Conservation (phyloP, 768 basidiomycete genomes). For the Leccinum obscurum region DNA sequence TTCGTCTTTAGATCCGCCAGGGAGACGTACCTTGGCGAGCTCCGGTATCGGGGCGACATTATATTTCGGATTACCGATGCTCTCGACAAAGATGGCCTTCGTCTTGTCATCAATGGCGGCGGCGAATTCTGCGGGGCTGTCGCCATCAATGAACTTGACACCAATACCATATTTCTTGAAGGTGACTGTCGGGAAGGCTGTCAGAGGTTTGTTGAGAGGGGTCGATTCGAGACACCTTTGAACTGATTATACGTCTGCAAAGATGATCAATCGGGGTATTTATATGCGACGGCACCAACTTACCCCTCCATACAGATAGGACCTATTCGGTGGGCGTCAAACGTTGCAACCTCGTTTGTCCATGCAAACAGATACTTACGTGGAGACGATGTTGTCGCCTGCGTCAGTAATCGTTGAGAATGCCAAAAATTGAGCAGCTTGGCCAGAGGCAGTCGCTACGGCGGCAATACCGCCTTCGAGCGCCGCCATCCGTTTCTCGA, state of each 20-base stretch:
- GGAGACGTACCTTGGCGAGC: conserved; percentile 54
- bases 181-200: conserved; percentile 8
- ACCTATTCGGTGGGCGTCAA: conserved; percentile 2
- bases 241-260: conserved; percentile 22
- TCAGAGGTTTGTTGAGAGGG: background rate
- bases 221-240: conserved; percentile 9
- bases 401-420: conserved; percentile 56
- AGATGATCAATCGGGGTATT: background rate
- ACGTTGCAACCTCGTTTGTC: background rate
- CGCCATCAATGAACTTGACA: conserved; percentile 51
- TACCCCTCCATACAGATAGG: conserved; percentile 23
- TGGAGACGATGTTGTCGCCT: conserved; percentile 79
- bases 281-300: background rate
- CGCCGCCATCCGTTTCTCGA: conserved; percentile 76
- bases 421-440: conserved; percentile 75
- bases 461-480: conserved; percentile 81
- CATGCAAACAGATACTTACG: conserved; percentile 51
- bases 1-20: background rate
- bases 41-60: conserved; percentile 65
- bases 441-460: conserved; percentile 71
- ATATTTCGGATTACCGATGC: conserved; percentile 79
- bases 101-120: conserved; percentile 76
- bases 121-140: conserved; percentile 56
- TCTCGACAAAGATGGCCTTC: conserved; percentile 74
- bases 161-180: conserved; percentile 18